phyloP scores from a whole-genome alignment of 1,284 basidiomycete species.

The Agroathelia rolfsii region DNA sequence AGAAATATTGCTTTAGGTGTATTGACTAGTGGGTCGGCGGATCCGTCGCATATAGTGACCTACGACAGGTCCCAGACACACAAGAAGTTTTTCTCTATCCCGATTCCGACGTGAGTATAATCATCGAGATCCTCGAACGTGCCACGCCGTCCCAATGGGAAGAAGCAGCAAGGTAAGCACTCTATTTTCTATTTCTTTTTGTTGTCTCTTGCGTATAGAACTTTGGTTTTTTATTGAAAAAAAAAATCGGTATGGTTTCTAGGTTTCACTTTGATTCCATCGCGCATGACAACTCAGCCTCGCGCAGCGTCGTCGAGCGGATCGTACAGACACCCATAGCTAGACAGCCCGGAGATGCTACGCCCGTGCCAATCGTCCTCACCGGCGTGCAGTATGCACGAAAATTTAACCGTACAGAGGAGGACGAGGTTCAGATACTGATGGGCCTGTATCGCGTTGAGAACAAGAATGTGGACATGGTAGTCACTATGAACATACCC shows the following conservation, averaged over 20 bases:
- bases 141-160: conserved; percentile 49
- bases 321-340: conserved; percentile 19
- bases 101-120: conserved; percentile 63
- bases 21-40: conserved; percentile 1
- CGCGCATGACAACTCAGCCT: conserved; percentile 86
- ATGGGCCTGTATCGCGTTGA: conserved; percentile 75
- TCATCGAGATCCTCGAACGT: conserved; percentile 79
- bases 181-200: conserved; percentile 11
- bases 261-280: conserved; percentile 90
- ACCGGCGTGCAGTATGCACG: conserved; percentile 60
- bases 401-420: conserved; percentile 61
- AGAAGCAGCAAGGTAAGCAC: conserved; percentile 61
- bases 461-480: conserved; percentile 62
- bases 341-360: conserved; percentile 36
- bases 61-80: conserved; percentile 93
- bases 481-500: conserved; percentile 77
- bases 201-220: too few species aligned
- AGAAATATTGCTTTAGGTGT: too few species aligned
- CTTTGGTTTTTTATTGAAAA: too few species aligned
- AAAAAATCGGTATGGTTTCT: too few species aligned
- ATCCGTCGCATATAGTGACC: conserved; percentile 41
- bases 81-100: conserved; percentile 89
- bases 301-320: conserved; percentile 36
- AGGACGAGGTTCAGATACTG: conserved; percentile 66
- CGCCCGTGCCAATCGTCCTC: conserved; percentile 54